Evolutionary conservation across 352 stramenopile genomes (phyloP), one percentile per base, ranked within the genome.

Genomic region (Pythium sukuiense): DNA sequence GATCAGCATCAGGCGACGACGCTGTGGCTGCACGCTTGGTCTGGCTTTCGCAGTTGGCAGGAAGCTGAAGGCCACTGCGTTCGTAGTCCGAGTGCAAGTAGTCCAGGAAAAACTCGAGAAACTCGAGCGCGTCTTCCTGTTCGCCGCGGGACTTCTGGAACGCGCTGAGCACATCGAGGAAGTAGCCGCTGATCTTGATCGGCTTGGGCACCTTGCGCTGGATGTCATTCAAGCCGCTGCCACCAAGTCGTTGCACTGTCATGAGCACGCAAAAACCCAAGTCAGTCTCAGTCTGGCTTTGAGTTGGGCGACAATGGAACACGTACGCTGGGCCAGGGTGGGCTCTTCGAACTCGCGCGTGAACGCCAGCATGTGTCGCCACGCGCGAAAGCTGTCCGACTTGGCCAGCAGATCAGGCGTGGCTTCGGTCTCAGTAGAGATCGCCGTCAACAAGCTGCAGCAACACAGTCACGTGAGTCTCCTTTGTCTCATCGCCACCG

Each of bases 101-200:
- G 37, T 95, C 87, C 33, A 95, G 69, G 63, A 92, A 90, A 65
- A 95, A 95, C 63, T 95, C 87, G 33, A 95, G 75, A 63, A 95
- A 95, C 70, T 95, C 87, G 18, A 95, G 77, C 24, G 87, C 87
- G 27, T 95, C 87, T 71, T 95, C 83, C 58, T 95, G 85, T 41
- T 92, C 82, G 41, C 87, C 87, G 11, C 80, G 81, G 63, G 89
- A 90, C 63, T 89, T 92, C 59, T 93, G 84, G 64, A 95, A 93
- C 4, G 83, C 83, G 24, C 83, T 92, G 18, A 95, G 69, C 26
- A 90, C 82, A 56, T 93, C 83, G 71, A 93, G 81, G 24, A 95
- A 93, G 41, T 92, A 93, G 18, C 85, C 83, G 26, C 81, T 91
- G 59, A 93, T 93, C 59, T 78, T 77, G 66, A 93, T 93, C 6